Evolutionary conservation across 768 basidiomycete genomes (phyloP), one percentile per base, ranked within the genome.

Genomic region (Trametes gibbosa): DNA sequence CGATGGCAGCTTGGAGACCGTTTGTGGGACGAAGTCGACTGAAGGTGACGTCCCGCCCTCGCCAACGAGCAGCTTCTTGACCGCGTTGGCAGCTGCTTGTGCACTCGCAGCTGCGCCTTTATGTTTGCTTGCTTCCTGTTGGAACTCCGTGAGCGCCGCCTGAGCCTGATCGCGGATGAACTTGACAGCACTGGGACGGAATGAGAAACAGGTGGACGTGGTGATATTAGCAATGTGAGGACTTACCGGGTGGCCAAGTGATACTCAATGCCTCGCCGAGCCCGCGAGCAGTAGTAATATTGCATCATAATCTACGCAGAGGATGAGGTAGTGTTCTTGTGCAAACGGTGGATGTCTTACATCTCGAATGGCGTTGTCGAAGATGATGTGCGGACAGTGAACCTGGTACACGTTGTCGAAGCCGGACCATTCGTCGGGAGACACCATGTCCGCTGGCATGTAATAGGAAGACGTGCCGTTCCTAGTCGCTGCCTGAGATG

Each of bases 391-490:
- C 0, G 94, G 95, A 61, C 84, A 89, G 72, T 97, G 94, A 16
- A 94, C 81, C 67, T 96, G 91, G 68, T 95, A 92, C 24, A 95
- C 92, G 66, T 95, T 90, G 68, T 90, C 87, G 73, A 96, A 98
- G 59, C 86, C 83, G 2, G 81, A 82, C 89, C 84, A 87, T 66
- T 92, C 89, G 23, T 83, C 77, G 25, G 85, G 77, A 12, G 85
- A 84, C 34, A 87, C 80, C 43, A 83, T 80, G 65, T 88, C 85
- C 13, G 84, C 78, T 29, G 87, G 86, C 73, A 89, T 82, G 56
- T 84, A 79, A 64, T 89, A 88, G 53, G 75, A 81, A 3, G 61
- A 57, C 5, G 52, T 58, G 41, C 61, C 56, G n/a, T 53, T 42
- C 25, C 47, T 24, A n/a, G 46, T 37, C 4, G 61, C 48, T 3